Base-by-base conservation (phyloP, 495 filamentous ascomycete species). In the Hypoxylon lenormandii region DNA sequence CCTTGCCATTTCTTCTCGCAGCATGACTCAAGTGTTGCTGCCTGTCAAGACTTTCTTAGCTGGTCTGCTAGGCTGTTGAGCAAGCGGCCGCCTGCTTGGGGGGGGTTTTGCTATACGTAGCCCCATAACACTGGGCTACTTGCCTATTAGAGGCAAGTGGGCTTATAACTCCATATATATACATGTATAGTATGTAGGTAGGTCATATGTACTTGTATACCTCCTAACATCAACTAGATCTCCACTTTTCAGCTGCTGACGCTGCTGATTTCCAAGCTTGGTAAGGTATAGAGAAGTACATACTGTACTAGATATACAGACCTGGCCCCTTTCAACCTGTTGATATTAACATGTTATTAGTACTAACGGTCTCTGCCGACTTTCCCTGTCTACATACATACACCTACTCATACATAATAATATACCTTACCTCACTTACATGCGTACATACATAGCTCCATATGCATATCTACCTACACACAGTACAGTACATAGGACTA, bases 221-320 rank as follows among this genome's bases (percentile, higher is more conserved):
- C 46, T 52, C 30, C 10, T 11, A 11, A 49, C 58, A 21, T 59
- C 15, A 18, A 63, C 33, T 28, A 13, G 8, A 54, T 54, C 68
- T 66, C 68, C 68, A 71, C 68, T 71, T 66, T 71, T 71, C 68
- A 71, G 68, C 68, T 71, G 68, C 68, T 71, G 57, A 71, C 62
- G 68, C 61, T 63, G 49, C 48, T 63, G 55, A 66, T 66, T 57
- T 62, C 60, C 62, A 66, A 66, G 68, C 51, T 36, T 49, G 58
- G 62, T 61, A 71, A 65, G 58, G 62, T 61, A 71, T 71, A 60
- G 30, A 61, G 5, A 58, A 16, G 55, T 66, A 66, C 63, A 66
- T 47, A n/a, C 28, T 26, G 46, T n/a, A 60, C 33, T 62, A 50
- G 8, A 49, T 71, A 49, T 71, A 66, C 68, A 56, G 60, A 28